Evolutionary conservation across 495 filamentous ascomycete species (phyloP), one percentile per base, ranked within the genome.

Genomic region (Penicillium ochrochloron): DNA sequence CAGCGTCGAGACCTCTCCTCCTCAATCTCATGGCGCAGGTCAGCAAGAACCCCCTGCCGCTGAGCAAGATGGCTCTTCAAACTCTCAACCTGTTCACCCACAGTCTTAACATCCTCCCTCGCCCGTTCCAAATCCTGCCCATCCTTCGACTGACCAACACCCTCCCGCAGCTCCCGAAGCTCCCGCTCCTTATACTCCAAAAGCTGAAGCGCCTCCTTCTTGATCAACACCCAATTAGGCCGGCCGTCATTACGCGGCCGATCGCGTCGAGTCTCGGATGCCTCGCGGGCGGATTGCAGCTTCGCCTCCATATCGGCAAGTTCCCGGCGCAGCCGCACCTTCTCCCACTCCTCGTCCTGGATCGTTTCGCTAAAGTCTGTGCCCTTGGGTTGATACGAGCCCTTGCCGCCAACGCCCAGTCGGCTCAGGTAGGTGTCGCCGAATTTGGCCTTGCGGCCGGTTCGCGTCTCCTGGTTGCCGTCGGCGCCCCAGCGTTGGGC

Each of bases 341-440:
- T 95, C 79, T 99, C 96, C 95, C 95, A 97, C 65, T 97, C 93
- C 59, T 87, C 85, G 67, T 93, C 90, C 64, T 88, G 86, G 58
- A 91, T 89, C 10, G 89, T 89, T 33, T 86, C 86, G 60, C 82
- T 85, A 77, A 97, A 97, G 77, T 98, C 93, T 2, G 96, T 99
- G 55, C 90, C 95, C 63, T 84, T 82, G 25, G 89, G 86, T 48
- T 85, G 82, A 61, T 89, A 89, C 23, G 81, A 82, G 14, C 85
- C 84, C 72, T 93, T 91, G 67, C 92, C 92, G 33, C 91, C 91
- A 57, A 92, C 85, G 21, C 95, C 95, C 41, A 99, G 80, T 31
- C 95, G 89, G 65, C 89, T 91, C 51, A 99, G 88, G 79, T 99
- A 99, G 46, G 95, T 92, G 76, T 98, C 94, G 57, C 95, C 95